Evolutionary conservation across 108 stramenopile species (phyloP).

Genomic region (Chaetoceros muelleri): DNA sequence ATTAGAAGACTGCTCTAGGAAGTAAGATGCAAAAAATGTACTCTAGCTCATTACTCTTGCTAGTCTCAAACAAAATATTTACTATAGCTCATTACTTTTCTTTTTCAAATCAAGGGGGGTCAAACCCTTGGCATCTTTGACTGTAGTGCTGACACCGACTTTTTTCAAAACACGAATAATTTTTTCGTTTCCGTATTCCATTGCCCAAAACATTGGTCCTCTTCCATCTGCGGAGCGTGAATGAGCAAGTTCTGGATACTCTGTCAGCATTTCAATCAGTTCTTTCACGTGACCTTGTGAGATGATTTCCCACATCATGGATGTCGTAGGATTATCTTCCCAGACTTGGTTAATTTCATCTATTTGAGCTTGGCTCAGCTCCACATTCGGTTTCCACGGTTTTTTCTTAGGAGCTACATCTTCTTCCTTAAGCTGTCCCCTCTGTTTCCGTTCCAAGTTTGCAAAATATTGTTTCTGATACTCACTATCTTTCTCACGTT

Average conservation of each 20-base stretch:
- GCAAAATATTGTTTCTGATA: slow-evolving; percentile 79
- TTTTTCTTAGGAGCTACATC: slow-evolving; percentile 8
- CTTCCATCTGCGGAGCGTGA: slow-evolving; percentile 47
- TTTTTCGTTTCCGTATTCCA: slow-evolving; percentile 49
- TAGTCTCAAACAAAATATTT: too few species aligned
- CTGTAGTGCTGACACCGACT: slow-evolving; percentile 51
- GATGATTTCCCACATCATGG: slow-evolving; percentile 59
- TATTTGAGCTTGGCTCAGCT: slow-evolving; percentile 35
- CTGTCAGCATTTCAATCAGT: slow-evolving; percentile 25
- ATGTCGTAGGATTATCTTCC: slow-evolving; percentile 56
- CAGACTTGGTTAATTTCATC: slow-evolving; percentile 54
- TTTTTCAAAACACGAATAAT: slow-evolving; percentile 56
- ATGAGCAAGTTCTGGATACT: slow-evolving; percentile 47
- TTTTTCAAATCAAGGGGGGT: slow-evolving; percentile 39
- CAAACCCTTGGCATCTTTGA: slow-evolving; percentile 58
- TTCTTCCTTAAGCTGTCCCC: slow-evolving; percentile 12
- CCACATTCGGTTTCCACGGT: background rate
- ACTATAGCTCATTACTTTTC: slow-evolving; percentile 15
- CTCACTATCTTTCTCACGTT: slow-evolving; percentile 48
- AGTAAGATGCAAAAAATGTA: too few species aligned
- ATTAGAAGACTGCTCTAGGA: too few species aligned
- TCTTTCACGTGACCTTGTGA: slow-evolving; percentile 23
- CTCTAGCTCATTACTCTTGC: too few species aligned
- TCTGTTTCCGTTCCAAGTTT: slow-evolving; percentile 37
- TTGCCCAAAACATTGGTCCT: slow-evolving; percentile 83